Base-by-base conservation (phyloP, 129 eudicot species). In the Calendula officinalis region DNA sequence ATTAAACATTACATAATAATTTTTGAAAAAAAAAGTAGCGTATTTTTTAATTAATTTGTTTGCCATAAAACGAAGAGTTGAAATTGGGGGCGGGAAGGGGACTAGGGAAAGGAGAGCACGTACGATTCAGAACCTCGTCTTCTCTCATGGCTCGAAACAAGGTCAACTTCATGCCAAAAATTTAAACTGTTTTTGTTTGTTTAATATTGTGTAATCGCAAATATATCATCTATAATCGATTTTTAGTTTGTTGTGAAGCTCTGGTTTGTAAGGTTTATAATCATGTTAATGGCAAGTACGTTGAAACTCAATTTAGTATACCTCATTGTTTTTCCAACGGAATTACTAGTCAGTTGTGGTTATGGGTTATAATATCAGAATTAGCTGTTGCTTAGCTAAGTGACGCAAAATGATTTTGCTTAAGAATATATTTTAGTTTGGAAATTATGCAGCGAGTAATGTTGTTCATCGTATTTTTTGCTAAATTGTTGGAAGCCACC, bases 91-190 rank as follows among this genome's bases (percentile, higher is more conserved):
- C 75, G 80, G 80, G 80, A 75, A 75, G 56, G 7, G 22, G 2
- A 42, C 75, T 68, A 75, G 56, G 7, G 22, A 4, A 42, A 45
- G 30, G 8, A 44, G 14, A 56, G 40, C 3, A 39, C 62, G 38
- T 64, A 70, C 75, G 70, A 53, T 62, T 62, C 55, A 63, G 51
- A 47, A 42, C 80, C 54, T 57, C 76, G 34, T 56, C 61, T 54
- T 61, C 61, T 39, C 62, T 48, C 68, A 76, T 76, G 80, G 75
- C 80, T 54, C 80, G 80, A 76, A 76, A 76, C 72, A 76, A 76
- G 80, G 80, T 76, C 33, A 42, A 52, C 22, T 60, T 67, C 64
- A 32, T 41, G 42, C 7, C 35, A 1, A 12, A 1, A 47, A 4
- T 5, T 11, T 6, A 6, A 22, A 22, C 30, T 0, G 22, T 43